Percentiles rank a stretch among this genome's conserved stretches.
These are phyloP conservation scores for Lipomyces chichibuensis DNA, from an alignment of 805 yeast species.

Conservation along the genomic window DNA sequence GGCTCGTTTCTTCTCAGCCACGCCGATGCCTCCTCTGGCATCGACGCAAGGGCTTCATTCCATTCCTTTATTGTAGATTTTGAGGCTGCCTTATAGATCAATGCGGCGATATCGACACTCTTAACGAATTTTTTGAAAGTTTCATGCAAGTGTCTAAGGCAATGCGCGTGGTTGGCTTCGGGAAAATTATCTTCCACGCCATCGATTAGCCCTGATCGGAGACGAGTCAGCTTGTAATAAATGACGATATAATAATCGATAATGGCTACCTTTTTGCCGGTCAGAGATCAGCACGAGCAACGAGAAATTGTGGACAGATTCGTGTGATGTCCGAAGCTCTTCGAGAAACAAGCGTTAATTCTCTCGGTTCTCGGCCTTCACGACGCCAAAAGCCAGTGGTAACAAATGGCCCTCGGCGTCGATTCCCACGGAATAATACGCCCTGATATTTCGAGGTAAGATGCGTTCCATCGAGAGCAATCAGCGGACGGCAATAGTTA, in stretches of 20 bases:
- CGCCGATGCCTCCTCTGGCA: no score
- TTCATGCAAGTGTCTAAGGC: background rate
- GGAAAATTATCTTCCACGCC: no score
- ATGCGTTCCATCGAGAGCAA: conserved; percentile 11
- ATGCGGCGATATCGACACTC: no score
- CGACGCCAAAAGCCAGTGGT: background rate
- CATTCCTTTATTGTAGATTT: no score
- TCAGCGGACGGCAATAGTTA: conserved; percentile 19
- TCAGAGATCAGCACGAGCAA: background rate
- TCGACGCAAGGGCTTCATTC: no score
- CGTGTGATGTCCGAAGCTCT: background rate
- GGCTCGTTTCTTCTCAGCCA: no score
- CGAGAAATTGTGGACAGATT: background rate
- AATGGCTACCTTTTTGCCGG: background rate
- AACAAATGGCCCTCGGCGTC: conserved; percentile 1
- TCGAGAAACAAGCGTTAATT: background rate
- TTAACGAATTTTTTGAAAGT: no score
- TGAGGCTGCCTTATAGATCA: no score
- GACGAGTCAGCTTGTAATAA: no score
- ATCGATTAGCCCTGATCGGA: no score
- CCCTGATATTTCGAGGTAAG: background rate
- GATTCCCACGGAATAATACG: background rate
- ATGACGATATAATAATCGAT: no score
- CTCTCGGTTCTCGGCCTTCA: background rate
- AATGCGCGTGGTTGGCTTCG: no score